Evolutionary conservation across 2,329 filamentous ascomycete species (phyloP), one percentile per base, ranked within the genome.

Genomic region (Fusarium piperis): DNA sequence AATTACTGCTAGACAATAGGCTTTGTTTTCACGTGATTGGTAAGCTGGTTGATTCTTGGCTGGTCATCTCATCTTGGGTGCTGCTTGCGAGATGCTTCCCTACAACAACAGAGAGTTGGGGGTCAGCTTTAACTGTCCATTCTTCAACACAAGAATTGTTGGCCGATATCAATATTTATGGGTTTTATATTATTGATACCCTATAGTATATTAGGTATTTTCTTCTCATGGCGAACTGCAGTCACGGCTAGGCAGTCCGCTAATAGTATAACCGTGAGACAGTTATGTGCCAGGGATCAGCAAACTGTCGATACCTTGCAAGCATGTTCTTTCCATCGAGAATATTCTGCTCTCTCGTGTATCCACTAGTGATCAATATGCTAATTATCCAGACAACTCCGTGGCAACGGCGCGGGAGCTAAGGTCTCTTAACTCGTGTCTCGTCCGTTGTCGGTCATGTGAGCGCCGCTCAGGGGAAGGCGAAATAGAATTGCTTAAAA

Each of bases 361-460:
- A 15, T 23, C 18, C 39, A 12, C 7, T 23, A 18, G 0, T 9
- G 23, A n/a, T 46, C 23, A 7, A 46, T 5, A n/a, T 12, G 3
- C 15, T 28, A 28, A 23, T 5, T 16, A 3, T 12, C 15, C 41
- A 23, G 41, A 23, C 28, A 23, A 8, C 15, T 28, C 28, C 16
- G 26, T 15, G 23, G 9, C 41, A 28, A 46, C 41, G 15, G 41
- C 7, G 10, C 23, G 41, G 41, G 41, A 28, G 10, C 41, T 28
- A 46, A 46, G 39, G 5, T 46, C 41, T 46, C 41, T 28, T 46
- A 23, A 46, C 41, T 46, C 41, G 41, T n/a, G 41, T n/a, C 23
- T 28, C 15, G 2, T 46, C 15, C 1, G 41, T n/a, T 46, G 23
- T 28, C n/a, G 0, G 41, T 12, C 16, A 4, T 11, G 41, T 15